Percentiles rank a stretch among this genome's conserved stretches.
These are phyloP conservation scores for Vigna angularis DNA, from an alignment of 306 rosid genomes.

Conservation along the genomic window DNA sequence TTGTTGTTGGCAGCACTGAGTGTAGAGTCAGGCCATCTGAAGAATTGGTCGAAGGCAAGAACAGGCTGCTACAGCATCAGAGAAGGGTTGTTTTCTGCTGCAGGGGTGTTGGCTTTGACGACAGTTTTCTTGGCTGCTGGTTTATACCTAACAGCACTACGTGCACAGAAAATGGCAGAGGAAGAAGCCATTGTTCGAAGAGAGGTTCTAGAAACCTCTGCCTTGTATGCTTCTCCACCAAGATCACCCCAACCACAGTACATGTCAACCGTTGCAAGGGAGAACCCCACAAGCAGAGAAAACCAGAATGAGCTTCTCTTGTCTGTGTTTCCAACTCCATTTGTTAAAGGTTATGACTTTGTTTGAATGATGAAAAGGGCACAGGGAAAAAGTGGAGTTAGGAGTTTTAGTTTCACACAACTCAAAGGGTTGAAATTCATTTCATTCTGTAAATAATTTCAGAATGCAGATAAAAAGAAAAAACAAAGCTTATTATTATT, in stretches of 20 bases:
- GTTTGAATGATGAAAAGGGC: constrained; percentile 35
- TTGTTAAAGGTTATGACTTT: constrained; percentile 51
- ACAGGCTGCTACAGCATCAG: constrained; percentile 57
- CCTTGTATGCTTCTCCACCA: constrained; percentile 72
- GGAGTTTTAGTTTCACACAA: neutral
- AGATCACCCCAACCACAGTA: constrained; percentile 58
- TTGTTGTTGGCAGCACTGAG: constrained; percentile 72
- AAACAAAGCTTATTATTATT: no score
- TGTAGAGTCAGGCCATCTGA: constrained; percentile 86
- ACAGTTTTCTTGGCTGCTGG: constrained; percentile 82
- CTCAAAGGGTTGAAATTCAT: constrained; percentile 20
- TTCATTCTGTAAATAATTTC: constrained; percentile 26
- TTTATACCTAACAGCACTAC: constrained; percentile 70
- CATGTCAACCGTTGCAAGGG: constrained; percentile 62
- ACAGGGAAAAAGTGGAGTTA: constrained; percentile 12
- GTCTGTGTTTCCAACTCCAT: constrained; percentile 56
- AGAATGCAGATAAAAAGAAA: neutral
- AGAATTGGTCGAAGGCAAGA: constrained; percentile 74
- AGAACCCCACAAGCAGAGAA: constrained; percentile 63
- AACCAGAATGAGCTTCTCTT: constrained; percentile 39
- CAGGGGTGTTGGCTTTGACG: constrained; percentile 75
- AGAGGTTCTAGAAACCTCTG: constrained; percentile 65
- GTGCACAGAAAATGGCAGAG: constrained; percentile 63
- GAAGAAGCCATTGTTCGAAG: constrained; percentile 58
- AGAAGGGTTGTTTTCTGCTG: constrained; percentile 78